A percentile compares a stretch with the other conserved stretches of the same genome.
Evolutionary conservation across 306 rosid genomes (phyloP).

Genomic region (Cercis canadensis): DNA sequence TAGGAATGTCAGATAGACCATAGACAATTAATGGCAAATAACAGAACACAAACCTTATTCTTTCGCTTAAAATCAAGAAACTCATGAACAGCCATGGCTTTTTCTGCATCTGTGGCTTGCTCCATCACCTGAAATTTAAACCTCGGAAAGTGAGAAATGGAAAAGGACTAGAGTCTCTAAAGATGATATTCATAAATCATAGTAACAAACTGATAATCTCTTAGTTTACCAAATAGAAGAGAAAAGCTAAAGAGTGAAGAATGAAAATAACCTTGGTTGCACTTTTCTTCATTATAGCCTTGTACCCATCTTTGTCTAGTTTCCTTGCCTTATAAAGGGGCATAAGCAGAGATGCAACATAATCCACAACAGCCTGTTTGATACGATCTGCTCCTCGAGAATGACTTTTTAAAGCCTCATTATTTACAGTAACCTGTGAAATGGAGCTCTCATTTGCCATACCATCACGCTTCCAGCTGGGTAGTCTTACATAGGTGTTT

Average conservation of each 20-base stretch:
- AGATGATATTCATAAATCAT: slow-evolving; percentile 24
- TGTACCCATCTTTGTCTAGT: slow-evolving; percentile 92
- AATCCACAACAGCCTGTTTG: slow-evolving; percentile 97
- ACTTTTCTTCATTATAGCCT: slow-evolving; percentile 99
- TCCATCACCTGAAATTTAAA: slow-evolving; percentile 92
- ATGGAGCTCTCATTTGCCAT: slow-evolving; percentile 83
- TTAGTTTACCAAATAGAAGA: slow-evolving; percentile 34
- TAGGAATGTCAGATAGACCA: slow-evolving; percentile 14
- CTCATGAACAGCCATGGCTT: slow-evolving; percentile 79
- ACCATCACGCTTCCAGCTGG: slow-evolving; percentile 75
- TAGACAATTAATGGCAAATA: slow-evolving; percentile 14
- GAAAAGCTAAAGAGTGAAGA: slow-evolving; percentile 24
- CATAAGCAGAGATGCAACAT: slow-evolving; percentile 95
- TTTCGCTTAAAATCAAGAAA: slow-evolving; percentile 96
- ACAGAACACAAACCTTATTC: slow-evolving; percentile 73
- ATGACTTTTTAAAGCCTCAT: slow-evolving; percentile 65
- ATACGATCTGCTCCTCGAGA: slow-evolving; percentile 90
- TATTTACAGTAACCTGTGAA: slow-evolving; percentile 93
- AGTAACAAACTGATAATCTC: slow-evolving; percentile 24
- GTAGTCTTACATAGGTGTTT: slow-evolving; percentile 73
- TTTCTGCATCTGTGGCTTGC: slow-evolving; percentile 90
- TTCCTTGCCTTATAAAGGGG: slow-evolving; percentile 98
- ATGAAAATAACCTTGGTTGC: slow-evolving; percentile 81
- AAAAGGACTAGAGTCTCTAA: slow-evolving; percentile 16
- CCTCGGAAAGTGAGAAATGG: slow-evolving; percentile 30